Evolutionary conservation across 768 basidiomycete genomes (phyloP).

Genomic region (Termitomyces heimii): DNA sequence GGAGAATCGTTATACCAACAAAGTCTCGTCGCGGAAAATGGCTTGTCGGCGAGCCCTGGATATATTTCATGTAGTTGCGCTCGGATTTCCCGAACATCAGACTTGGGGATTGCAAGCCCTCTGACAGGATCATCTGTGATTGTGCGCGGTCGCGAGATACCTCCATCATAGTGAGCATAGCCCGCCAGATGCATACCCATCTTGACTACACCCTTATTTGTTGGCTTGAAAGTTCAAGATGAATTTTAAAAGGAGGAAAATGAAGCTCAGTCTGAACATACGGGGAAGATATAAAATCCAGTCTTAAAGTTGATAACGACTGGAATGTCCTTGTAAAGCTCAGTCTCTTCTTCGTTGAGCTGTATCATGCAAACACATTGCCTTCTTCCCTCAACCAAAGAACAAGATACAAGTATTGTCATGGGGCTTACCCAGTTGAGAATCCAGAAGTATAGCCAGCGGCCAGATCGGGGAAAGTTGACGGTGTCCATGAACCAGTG

Average conservation of each 20-base stretch:
- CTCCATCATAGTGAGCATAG: slow-evolving; percentile 43
- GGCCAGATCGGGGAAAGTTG: slow-evolving; percentile 57
- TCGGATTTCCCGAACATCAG: slow-evolving; percentile 45
- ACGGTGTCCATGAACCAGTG: slow-evolving; percentile 83
- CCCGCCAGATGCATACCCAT: slow-evolving; percentile 74
- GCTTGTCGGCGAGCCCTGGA: slow-evolving; percentile 71
- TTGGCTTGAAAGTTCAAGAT: slow-evolving; percentile 44
- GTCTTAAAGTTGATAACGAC: slow-evolving; percentile 67
- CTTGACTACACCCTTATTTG: slow-evolving; percentile 65
- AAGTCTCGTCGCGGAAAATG: slow-evolving; percentile 67
- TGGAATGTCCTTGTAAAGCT: slow-evolving; percentile 54
- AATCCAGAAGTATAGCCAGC: slow-evolving; percentile 43
- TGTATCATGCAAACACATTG: slow-evolving; percentile 78
- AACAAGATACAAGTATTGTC: neutral
- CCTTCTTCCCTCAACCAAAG: slow-evolving; percentile 29
- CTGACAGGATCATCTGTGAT: slow-evolving; percentile 49
- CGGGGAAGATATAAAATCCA: slow-evolving; percentile 84
- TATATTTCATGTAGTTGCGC: slow-evolving; percentile 50
- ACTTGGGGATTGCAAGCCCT: slow-evolving; percentile 63
- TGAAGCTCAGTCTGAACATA: slow-evolving; percentile 23
- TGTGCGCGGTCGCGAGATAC: slow-evolving; percentile 76
- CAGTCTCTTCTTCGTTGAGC: slow-evolving; percentile 64
- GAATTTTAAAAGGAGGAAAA: neutral
- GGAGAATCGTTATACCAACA: slow-evolving; percentile 95
- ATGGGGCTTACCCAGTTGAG: slow-evolving; percentile 69